These are phyloP conservation scores for Selaginella moellendorffii DNA, from an alignment of 75 land plant genomes.

Conservation along the genomic window DNA sequence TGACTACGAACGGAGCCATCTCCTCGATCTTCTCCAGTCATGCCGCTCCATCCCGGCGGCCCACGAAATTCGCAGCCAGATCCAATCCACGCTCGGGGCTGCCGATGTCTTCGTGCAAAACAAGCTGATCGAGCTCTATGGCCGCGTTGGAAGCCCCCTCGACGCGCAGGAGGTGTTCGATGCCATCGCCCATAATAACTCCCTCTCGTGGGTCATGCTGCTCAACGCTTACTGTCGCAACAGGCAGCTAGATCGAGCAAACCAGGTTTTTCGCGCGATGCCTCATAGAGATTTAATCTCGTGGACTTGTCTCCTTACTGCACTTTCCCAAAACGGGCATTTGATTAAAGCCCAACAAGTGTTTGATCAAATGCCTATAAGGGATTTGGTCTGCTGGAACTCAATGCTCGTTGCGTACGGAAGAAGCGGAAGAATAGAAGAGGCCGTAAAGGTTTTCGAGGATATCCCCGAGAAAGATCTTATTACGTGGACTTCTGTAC, in stretches of 20 bases:
- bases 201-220: background rate
- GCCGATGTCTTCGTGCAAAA: background rate
- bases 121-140: background rate
- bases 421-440: background rate
- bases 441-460: background rate
- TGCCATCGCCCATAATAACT: background rate
- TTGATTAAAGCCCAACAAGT: background rate
- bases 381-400: background rate
- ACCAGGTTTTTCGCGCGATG: background rate
- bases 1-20: too few relatives aligned
- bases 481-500: background rate
- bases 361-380: background rate
- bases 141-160: background rate
- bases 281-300: background rate
- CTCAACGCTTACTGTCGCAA: background rate
- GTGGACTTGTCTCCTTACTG: background rate
- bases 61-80: background rate
- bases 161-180: background rate
- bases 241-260: background rate
- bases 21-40: background rate
- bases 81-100: background rate
- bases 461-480: background rate
- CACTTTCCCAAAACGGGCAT: background rate
- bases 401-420: background rate
- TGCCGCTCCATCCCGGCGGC: background rate